These are phyloP conservation scores for Pleurotus salmoneostramineus DNA, from an alignment of 768 basidiomycete genomes.

Conservation along the genomic window DNA sequence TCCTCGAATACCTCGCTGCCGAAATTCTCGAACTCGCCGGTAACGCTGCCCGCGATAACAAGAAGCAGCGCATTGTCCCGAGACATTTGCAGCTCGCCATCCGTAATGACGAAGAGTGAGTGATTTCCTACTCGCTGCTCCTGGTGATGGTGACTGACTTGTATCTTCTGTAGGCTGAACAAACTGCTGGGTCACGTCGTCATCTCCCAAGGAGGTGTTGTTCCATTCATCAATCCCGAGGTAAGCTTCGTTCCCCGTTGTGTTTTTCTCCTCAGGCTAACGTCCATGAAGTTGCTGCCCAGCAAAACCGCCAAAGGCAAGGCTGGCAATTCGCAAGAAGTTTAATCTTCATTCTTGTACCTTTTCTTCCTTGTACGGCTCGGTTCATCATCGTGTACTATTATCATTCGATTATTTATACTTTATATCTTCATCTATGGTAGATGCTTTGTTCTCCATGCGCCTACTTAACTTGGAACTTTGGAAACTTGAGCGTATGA, in stretches of 20 bases:
- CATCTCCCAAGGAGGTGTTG: slow-evolving; percentile 84
- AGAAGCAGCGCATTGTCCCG: slow-evolving; percentile 93
- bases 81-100: slow-evolving; percentile 91
- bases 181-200: slow-evolving; percentile 78
- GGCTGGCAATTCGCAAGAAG: slow-evolving; percentile 39
- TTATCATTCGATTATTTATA: no score
- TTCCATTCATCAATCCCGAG: slow-evolving; percentile 62
- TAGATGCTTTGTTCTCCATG: no score
- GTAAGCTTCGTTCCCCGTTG: slow-evolving; percentile 12
- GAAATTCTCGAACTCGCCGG: slow-evolving; percentile 93
- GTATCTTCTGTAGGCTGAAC: slow-evolving; percentile 45
- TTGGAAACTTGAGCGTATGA: no score
- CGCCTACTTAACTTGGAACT: no score
- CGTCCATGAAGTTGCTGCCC: slow-evolving; percentile 30
- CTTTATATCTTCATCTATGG: no score
- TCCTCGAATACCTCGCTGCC: slow-evolving; percentile 89
- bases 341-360: slow-evolving; percentile 19
- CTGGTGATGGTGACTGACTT: neutral
- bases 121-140: neutral
- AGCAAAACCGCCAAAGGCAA: slow-evolving; percentile 40
- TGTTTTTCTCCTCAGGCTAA: neutral
- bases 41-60: slow-evolving; percentile 78
- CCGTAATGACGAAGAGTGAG: slow-evolving; percentile 83
- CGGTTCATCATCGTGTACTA: no score
- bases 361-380: neutral